Conservation (phyloP, 2,329 filamentous ascomycete species). For the Alternaria ethzedia region DNA sequence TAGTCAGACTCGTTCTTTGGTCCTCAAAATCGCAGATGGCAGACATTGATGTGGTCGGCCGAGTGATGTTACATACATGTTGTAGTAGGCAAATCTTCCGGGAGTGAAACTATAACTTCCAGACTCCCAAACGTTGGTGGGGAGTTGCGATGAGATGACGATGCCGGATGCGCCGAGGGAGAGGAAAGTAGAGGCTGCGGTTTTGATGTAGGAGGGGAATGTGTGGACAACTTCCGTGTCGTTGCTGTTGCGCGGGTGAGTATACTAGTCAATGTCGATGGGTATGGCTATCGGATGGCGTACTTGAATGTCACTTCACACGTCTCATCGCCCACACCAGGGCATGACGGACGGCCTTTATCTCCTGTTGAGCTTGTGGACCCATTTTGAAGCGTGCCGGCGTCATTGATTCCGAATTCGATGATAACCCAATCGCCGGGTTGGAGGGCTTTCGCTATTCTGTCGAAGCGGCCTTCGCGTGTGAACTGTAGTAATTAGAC, state of each 20-base stretch:
- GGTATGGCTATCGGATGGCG: background rate
- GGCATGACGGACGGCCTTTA: conserved; percentile 62
- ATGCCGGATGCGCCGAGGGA: conserved; percentile 64
- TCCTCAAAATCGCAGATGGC: background rate
- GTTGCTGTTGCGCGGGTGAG: conserved; percentile 33
- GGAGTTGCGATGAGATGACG: conserved; percentile 60
- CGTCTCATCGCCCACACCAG: background rate
- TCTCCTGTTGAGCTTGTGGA: conserved; percentile 61
- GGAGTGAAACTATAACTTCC: background rate
- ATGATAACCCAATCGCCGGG: conserved; percentile 69
- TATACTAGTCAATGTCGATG: background rate
- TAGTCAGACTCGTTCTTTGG: background rate
- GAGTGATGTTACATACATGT: background rate
- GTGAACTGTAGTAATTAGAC: conserved; percentile 51
- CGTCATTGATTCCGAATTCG: conserved; percentile 73
- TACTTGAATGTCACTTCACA: background rate
- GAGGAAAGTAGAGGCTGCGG: conserved; percentile 60
- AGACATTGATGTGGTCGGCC: background rate
- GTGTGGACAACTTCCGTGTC: conserved; percentile 63
- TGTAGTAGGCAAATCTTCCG: background rate
- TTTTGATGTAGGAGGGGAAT: conserved; percentile 64
- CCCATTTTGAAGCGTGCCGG: conserved; percentile 46
- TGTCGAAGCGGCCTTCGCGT: conserved; percentile 67
- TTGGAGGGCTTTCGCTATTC: conserved; percentile 59
- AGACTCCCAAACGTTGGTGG: conserved; percentile 46